Conservation (phyloP, 345 rosid genomes). For the Aethionema arabicum region DNA sequence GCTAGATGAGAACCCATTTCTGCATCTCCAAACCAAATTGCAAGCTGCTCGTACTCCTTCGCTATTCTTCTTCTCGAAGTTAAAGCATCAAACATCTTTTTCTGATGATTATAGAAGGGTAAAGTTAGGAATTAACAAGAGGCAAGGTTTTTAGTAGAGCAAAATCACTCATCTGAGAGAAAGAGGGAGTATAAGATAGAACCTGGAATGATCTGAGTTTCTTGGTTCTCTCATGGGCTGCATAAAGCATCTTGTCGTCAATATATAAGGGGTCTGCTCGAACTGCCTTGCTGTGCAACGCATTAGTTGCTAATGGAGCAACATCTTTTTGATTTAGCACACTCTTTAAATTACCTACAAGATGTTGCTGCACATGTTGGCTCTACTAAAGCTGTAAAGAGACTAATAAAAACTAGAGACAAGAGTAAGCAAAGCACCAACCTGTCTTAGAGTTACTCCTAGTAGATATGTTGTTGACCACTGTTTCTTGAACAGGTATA, state of each 20-base stretch:
- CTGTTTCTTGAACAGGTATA: constrained; percentile 25
- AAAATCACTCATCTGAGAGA: constrained; percentile 14
- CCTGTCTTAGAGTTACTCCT: constrained; percentile 37
- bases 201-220: constrained; percentile 71
- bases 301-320: constrained; percentile 49
- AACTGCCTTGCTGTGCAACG: constrained; percentile 41
- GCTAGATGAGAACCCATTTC: constrained; percentile 42
- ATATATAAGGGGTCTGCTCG: constrained; percentile 47
- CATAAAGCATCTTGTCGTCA: constrained; percentile 46
- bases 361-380: constrained; percentile 5
- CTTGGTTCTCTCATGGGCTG: constrained; percentile 46
- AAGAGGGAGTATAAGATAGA: constrained; percentile 23
- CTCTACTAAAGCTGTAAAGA: background rate
- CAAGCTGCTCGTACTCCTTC: constrained; percentile 78
- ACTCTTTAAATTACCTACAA: constrained; percentile 38
- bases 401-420: background rate
- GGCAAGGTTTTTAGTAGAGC: background rate
- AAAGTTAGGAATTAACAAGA: constrained; percentile 10
- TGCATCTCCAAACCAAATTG: constrained; percentile 71
- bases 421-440: constrained; percentile 33
- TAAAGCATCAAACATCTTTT: constrained; percentile 66
- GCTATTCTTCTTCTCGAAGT: constrained; percentile 50
- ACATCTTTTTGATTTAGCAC: constrained; percentile 31
- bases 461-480: constrained; percentile 16
- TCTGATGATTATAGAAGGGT: constrained; percentile 40